Percentiles rank a stretch among this genome's conserved stretches.
These are phyloP conservation scores for Silene conica DNA, from an alignment of 148 eudicot genomes.

Conservation along the genomic window DNA sequence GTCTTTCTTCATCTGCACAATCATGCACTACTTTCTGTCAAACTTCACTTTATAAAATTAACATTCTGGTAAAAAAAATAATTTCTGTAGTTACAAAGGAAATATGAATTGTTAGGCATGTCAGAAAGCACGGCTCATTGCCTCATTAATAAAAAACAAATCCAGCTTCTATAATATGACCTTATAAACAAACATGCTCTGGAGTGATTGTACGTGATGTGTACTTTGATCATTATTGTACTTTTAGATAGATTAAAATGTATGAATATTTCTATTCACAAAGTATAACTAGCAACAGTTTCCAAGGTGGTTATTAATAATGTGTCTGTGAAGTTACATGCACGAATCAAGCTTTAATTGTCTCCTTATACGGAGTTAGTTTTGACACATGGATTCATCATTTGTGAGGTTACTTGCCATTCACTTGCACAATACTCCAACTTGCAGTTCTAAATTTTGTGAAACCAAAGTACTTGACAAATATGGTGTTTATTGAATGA, in stretches of 20 bases:
- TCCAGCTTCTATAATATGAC: background rate
- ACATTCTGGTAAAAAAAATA: background rate
- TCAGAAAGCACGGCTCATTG: background rate
- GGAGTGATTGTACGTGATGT: background rate
- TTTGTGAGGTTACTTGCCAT: background rate
- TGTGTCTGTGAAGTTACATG: background rate
- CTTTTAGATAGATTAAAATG: background rate
- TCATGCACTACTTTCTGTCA: background rate
- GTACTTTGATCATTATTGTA: background rate
- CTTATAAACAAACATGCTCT: background rate
- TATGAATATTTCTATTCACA: background rate
- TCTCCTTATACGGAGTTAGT: background rate
- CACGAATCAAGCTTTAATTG: background rate
- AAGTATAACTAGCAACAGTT: background rate
- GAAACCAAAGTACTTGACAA: background rate
- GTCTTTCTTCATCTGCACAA: background rate
- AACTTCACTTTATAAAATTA: background rate
- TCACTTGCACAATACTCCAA: background rate
- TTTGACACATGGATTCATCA: background rate
- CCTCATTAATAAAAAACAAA: background rate
- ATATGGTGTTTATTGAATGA: conserved; percentile 10
- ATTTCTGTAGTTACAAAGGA: background rate
- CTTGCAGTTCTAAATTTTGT: background rate
- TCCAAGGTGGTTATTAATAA: background rate
- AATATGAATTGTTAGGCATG: background rate